Conservation (phyloP, 2,329 filamentous ascomycete genomes). For the Knufia fluminis region DNA sequence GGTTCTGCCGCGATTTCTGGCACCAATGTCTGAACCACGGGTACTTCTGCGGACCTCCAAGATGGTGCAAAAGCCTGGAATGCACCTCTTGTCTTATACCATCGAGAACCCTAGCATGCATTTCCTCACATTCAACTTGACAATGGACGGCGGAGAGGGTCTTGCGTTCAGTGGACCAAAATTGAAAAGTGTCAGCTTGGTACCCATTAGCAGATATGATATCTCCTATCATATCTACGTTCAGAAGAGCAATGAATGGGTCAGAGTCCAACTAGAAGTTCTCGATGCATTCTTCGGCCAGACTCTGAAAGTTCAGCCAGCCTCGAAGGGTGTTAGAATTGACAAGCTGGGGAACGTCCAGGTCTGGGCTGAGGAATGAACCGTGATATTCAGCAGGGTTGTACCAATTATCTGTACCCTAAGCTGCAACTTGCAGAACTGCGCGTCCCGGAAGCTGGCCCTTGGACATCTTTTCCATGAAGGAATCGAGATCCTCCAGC, state of each 20-base stretch:
- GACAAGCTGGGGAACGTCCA: conserved; percentile 39
- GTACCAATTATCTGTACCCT: not conserved
- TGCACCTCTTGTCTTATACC: conserved; percentile 47
- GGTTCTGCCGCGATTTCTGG: conserved; percentile 66
- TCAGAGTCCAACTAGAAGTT: conserved; percentile 65
- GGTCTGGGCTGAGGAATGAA: not conserved
- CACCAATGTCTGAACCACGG: conserved; percentile 76
- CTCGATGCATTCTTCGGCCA: conserved; percentile 92
- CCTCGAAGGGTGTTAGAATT: conserved; percentile 51
- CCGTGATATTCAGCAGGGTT: not conserved
- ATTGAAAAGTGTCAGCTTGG: conserved; percentile 65
- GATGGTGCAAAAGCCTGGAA: not conserved
- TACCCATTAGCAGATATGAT: conserved; percentile 68
- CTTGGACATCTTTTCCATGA: conserved; percentile 24
- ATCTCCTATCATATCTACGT: conserved; percentile 69
- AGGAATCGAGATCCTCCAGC: conserved; percentile 19
- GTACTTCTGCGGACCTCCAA: conserved; percentile 45
- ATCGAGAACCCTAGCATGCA: conserved; percentile 93
- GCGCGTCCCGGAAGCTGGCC: conserved; percentile 34
- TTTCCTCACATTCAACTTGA: conserved; percentile 84
- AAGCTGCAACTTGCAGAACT: conserved; percentile 31
- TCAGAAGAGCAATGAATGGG: conserved; percentile 48
- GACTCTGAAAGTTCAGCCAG: conserved; percentile 69
- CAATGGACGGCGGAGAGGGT: conserved; percentile 83
- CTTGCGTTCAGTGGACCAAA: conserved; percentile 93